Conservation (phyloP, 176 grass and related monocot species). For the Aegilops sharonensis region DNA sequence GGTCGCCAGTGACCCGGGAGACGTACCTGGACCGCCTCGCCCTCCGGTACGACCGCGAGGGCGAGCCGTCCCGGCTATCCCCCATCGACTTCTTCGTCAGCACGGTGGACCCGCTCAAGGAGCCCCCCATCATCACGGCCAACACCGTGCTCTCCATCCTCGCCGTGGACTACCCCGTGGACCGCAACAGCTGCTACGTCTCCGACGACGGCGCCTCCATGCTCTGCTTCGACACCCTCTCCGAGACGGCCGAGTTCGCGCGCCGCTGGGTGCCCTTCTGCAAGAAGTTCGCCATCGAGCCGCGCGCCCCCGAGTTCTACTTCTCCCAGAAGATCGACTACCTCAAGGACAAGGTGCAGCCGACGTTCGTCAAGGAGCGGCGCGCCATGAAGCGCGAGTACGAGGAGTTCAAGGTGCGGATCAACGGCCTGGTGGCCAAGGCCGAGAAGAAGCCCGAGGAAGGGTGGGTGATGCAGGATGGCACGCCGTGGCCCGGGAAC, state of each 20-base stretch:
- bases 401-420: conserved; percentile 91
- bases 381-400: conserved; percentile 97
- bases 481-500: conserved; percentile 93
- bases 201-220: conserved; percentile 95
- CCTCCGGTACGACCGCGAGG: conserved; percentile 76
- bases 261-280: conserved; percentile 94
- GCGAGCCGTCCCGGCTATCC: conserved; percentile 51
- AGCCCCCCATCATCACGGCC: conserved; percentile 91
- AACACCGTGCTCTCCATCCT: conserved; percentile 98
- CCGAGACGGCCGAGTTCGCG: conserved; percentile 92
- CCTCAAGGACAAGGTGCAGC: conserved; percentile 97
- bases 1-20: conserved; percentile 82
- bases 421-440: conserved; percentile 88
- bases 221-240: conserved; percentile 84
- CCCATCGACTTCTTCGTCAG: conserved; percentile 87
- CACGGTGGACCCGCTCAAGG: conserved; percentile 94
- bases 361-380: conserved; percentile 88
- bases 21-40: conserved; percentile 95
- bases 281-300: conserved; percentile 92
- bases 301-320: conserved; percentile 88
- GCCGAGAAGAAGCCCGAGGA: conserved; percentile 94
- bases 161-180: conserved; percentile 86
- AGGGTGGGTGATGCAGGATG: conserved; percentile 97
- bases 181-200: conserved; percentile 88
- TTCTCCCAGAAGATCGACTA: conserved; percentile 99